These are phyloP conservation scores for Zalaria obscura DNA, from an alignment of 2,329 filamentous ascomycete genomes.

Conservation along the genomic window DNA sequence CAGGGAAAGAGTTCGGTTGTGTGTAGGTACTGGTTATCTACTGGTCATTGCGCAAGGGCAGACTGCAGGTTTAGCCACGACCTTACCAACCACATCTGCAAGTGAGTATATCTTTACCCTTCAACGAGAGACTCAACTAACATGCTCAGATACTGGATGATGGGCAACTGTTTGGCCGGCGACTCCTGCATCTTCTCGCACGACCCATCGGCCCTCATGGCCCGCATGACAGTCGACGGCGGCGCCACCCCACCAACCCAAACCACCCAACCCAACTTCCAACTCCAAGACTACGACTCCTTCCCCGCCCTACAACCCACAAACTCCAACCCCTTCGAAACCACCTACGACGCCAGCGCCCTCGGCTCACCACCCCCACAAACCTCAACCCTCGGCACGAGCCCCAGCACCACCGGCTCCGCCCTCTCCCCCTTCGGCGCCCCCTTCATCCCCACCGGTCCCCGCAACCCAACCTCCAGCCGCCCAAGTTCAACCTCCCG, in stretches of 20 bases:
- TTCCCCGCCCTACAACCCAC: conserved; percentile 60
- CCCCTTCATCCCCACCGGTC: conserved; percentile 35
- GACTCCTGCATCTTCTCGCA: conserved; percentile 95
- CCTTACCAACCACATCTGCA: conserved; percentile 91
- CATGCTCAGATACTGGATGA: conserved; percentile 69
- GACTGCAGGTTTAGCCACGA: conserved; percentile 98
- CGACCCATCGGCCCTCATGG: conserved; percentile 76
- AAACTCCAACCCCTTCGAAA: conserved; percentile 28
- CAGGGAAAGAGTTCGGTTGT: conserved; percentile 76
- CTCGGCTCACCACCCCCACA: conserved; percentile 23
- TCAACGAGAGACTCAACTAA: conserved; percentile 14
- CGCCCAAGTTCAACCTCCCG: conserved; percentile 72
- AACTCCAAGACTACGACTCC: conserved; percentile 68
- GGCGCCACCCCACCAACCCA: conserved; percentile 49
- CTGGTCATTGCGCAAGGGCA: conserved; percentile 85
- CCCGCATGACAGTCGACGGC: conserved; percentile 62
- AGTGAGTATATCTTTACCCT: conserved; percentile 46
- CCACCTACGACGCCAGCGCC: conserved; percentile 22
- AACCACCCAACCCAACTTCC: conserved; percentile 51
- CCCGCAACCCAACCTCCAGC: conserved; percentile 54
- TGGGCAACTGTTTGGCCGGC: conserved; percentile 87
- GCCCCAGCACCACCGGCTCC: conserved; percentile 51
- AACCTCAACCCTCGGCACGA: conserved; percentile 31
- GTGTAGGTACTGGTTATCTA: conserved; percentile 94
- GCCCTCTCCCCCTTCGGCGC: too few relatives aligned